Conservation (phyloP, 2,329 filamentous ascomycete species). For the Cladophialophora chaetospira region DNA sequence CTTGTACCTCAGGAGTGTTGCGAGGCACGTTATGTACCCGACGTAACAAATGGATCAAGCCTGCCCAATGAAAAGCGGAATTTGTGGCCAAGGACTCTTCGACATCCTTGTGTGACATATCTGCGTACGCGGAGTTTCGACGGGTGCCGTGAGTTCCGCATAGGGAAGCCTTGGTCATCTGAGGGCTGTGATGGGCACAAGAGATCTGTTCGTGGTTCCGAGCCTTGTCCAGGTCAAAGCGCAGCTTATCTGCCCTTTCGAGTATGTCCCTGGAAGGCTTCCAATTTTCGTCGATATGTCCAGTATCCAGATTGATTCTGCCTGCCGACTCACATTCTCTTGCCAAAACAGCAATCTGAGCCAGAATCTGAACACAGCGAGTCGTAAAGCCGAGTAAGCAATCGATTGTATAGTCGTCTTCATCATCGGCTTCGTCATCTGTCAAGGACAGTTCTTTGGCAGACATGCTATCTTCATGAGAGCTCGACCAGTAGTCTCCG, state of each 20-base stretch:
- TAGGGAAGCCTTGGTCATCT: slow-evolving; percentile 31
- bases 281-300: slow-evolving; percentile 59
- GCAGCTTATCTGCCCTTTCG: slow-evolving; percentile 60
- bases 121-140: slow-evolving; percentile 41
- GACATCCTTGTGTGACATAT: slow-evolving; percentile 60
- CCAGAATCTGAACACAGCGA: slow-evolving; percentile 69
- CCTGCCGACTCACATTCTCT: slow-evolving; percentile 64
- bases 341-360: slow-evolving; percentile 71
- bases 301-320: slow-evolving; percentile 59
- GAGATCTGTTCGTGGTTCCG: slow-evolving; percentile 43
- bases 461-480: slow-evolving; percentile 34
- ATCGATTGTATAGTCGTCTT: slow-evolving; percentile 71
- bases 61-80: slow-evolving; percentile 77
- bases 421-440: slow-evolving; percentile 54
- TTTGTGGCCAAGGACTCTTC: slow-evolving; percentile 72
- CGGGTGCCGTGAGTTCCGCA: slow-evolving; percentile 15
- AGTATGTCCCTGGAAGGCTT: slow-evolving; percentile 57
- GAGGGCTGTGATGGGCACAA: slow-evolving; percentile 43
- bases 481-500: slow-evolving; percentile 51
- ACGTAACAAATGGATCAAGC: slow-evolving; percentile 72
- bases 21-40: slow-evolving; percentile 67
- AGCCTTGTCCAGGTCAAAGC: slow-evolving; percentile 63
- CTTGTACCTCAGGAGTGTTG: slow-evolving; percentile 62
- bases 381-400: slow-evolving; percentile 80
- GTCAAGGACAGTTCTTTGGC: slow-evolving; percentile 35